Evolutionary conservation across 2,329 filamentous ascomycete genomes (phyloP).

Genomic region (Hymenoscyphus linearis): DNA sequence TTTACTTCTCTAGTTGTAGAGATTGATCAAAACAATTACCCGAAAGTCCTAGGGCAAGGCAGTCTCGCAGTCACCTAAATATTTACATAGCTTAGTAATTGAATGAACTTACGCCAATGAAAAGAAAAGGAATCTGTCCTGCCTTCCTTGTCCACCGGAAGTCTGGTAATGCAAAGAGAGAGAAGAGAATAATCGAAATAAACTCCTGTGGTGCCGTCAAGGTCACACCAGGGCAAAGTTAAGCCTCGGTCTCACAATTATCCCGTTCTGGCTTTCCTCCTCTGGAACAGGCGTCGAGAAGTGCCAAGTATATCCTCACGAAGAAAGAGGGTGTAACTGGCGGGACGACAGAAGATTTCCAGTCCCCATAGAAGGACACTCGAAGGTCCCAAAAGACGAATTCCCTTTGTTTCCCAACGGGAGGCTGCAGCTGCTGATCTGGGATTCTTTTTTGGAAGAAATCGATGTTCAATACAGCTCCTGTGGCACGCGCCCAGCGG

Average conservation of each 20-base stretch:
- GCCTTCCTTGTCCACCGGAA: too few relatives aligned
- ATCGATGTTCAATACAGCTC: background rate
- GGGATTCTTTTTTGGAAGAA: background rate
- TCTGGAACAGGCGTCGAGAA: background rate
- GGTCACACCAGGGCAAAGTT: background rate
- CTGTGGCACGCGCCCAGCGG: background rate
- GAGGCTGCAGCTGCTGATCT: background rate
- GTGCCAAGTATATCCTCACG: background rate
- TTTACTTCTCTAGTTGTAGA: too few relatives aligned
- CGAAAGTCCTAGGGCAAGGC: too few relatives aligned
- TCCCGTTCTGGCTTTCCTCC: background rate
- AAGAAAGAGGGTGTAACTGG: background rate
- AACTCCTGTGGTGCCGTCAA: background rate
- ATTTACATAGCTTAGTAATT: too few relatives aligned
- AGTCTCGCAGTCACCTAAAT: too few relatives aligned
- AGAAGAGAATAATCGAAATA: background rate
- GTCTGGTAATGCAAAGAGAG: background rate
- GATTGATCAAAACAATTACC: too few relatives aligned
- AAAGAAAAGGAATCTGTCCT: too few relatives aligned
- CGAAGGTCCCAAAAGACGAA: background rate
- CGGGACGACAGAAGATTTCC: background rate
- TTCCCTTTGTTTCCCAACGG: background rate
- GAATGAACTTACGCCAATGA: too few relatives aligned
- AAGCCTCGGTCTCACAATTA: background rate
- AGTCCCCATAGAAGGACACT: background rate